Evolutionary conservation across 768 basidiomycete species (phyloP), one percentile per base, ranked within the genome.

Genomic region (Pisolithus microcarpus): DNA sequence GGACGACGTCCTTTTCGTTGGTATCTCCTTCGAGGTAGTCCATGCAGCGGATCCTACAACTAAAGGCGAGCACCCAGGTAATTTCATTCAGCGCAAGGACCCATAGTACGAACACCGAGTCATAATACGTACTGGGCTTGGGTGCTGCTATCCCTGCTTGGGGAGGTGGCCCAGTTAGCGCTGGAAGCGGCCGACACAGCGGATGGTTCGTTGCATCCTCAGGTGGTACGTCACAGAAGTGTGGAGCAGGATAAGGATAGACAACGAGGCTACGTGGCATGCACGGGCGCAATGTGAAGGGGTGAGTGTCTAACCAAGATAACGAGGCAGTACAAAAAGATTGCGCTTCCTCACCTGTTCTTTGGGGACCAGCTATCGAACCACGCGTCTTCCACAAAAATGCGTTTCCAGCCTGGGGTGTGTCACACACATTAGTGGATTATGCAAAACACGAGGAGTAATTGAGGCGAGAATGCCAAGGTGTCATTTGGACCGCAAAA

Each of bases 181-280:
- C 59, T 1, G 75, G 77, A n/a, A 77, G 67, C 0, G 73, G 73
- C 9, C 75, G 69, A 39, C 77, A 77, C 45, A 76, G 52, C 2
- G 65, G 58, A 7, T 60, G 60, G 38, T 65, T 66, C 4, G 74
- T 77, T 24, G 46, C 56, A 48, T 74, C 72, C 52, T 70, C 73
- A 2, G 53, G 23, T 4, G 76, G 77, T 6, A 70, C 54, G 0
- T 66, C 65, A 52, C 75, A 78, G 38, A 64, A 69, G 37, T 58
- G 55, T 1, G 72, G 65, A 18, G 46, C 2, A 1, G 75, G 77
- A 48, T 78, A 77, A 1, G 77, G 75, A 23, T 39, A 64, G 18
- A n/a, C 56, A 36, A 72, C 69, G 2, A 60, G 39, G 37, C 67
- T 73, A 37, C 19, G 39, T 38, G 43, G 24, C 48, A 23, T 9